These are phyloP conservation scores for Botryotinia calthae DNA, from an alignment of 2,329 filamentous ascomycete genomes.

Conservation along the genomic window DNA sequence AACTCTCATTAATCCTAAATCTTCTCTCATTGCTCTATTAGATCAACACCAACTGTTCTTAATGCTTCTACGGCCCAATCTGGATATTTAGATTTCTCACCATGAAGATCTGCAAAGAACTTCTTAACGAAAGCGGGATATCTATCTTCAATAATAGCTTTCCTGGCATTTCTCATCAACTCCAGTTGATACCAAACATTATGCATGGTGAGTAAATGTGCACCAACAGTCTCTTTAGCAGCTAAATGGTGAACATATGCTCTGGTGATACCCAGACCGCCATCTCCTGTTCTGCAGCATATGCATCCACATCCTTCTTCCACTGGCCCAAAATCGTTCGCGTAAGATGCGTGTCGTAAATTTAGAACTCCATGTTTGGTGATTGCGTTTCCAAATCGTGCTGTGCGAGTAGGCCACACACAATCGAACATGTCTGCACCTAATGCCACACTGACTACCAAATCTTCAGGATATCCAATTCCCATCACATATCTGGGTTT, in stretches of 20 bases:
- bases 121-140: conserved; percentile 74
- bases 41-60: conserved; percentile 73
- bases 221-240: conserved; percentile 91
- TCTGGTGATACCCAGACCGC: conserved; percentile 76
- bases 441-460: conserved; percentile 88
- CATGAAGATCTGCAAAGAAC: conserved; percentile 77
- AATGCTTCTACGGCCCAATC: conserved; percentile 82
- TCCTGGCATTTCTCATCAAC: conserved; percentile 72
- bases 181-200: conserved; percentile 91
- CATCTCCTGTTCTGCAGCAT: conserved; percentile 68
- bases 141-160: conserved; percentile 75
- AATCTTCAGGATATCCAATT: conserved; percentile 93
- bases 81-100: conserved; percentile 66
- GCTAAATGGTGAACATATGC: conserved; percentile 91
- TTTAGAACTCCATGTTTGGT: conserved; percentile 81
- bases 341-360: conserved; percentile 71
- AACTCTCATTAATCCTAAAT: background rate
- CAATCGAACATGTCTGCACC: conserved; percentile 99
- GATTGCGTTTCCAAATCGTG: conserved; percentile 92
- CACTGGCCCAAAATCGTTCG: conserved; percentile 77
- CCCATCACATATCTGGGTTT: conserved; percentile 99
- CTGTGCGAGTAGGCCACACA: conserved; percentile 95
- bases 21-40: conserved; percentile 44
- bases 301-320: conserved; percentile 79
- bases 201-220: conserved; percentile 82